These are phyloP conservation scores for Hymenoscyphus fraxineus DNA, from an alignment of 2,329 filamentous ascomycete species.

Conservation along the genomic window DNA sequence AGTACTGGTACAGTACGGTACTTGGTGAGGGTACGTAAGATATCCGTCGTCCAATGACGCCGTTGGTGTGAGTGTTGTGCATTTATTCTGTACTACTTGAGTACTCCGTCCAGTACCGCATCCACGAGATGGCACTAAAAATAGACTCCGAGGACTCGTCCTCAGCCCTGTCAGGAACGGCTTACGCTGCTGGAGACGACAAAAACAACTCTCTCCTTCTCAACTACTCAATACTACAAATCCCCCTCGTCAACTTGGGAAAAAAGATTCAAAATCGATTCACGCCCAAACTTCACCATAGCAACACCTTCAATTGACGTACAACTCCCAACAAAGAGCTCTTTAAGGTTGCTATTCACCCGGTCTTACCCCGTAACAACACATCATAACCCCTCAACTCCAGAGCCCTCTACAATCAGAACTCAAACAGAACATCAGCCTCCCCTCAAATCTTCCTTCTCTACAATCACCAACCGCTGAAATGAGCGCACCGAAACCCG, in stretches of 20 bases:
- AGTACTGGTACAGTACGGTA: neutral
- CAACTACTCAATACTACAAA: neutral
- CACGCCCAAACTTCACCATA: neutral
- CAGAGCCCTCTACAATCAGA: neutral
- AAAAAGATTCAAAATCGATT: neutral
- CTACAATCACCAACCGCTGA: neutral
- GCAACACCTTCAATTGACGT: neutral
- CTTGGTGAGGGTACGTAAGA: neutral
- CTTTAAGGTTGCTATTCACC: conserved; percentile 9
- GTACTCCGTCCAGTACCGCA: too few relatives aligned
- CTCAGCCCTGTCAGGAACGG: neutral
- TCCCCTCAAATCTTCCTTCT: neutral
- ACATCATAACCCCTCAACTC: neutral
- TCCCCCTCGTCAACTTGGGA: neutral
- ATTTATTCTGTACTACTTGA: too few relatives aligned
- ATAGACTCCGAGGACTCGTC: neutral
- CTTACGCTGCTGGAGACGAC: too few relatives aligned
- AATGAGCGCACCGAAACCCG: neutral
- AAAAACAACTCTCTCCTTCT: neutral
- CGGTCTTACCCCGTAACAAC: conserved; percentile 1
- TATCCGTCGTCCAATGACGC: neutral
- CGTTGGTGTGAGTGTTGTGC: neutral
- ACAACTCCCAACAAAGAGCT: neutral
- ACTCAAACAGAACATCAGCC: neutral
- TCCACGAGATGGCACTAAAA: neutral